Conservation (phyloP, 2,329 filamentous ascomycete species). For the Pseudogymnoascus sp. region DNA sequence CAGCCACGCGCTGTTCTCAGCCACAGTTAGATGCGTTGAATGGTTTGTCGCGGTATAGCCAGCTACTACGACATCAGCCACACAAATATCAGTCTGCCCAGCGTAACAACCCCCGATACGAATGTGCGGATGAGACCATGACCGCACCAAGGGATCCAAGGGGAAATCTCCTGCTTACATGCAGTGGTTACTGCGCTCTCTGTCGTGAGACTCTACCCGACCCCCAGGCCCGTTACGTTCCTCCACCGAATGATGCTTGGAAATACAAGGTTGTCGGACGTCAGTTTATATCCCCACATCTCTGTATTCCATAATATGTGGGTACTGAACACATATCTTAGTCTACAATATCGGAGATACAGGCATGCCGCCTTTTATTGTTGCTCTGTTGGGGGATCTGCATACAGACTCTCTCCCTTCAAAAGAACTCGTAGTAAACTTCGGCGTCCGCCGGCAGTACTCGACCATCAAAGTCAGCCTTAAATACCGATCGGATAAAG, state of each 20-base stretch:
- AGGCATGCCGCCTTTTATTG: background rate
- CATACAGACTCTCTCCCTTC: background rate
- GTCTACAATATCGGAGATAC: background rate
- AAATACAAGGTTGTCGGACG: constrained; percentile 6
- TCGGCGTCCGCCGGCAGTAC: background rate
- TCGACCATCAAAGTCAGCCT: background rate
- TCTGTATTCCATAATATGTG: background rate
- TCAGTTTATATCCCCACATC: background rate
- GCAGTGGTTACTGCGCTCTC: background rate
- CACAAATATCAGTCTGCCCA: background rate
- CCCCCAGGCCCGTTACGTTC: background rate
- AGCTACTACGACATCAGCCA: background rate
- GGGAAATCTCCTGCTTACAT: background rate
- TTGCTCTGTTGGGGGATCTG: background rate
- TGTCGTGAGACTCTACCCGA: background rate
- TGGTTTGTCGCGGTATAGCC: background rate
- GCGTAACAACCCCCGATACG: background rate
- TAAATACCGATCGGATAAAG: background rate
- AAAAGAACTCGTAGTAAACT: background rate
- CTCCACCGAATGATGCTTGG: background rate
- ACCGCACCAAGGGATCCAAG: background rate
- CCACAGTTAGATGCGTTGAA: background rate
- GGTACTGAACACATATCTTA: background rate
- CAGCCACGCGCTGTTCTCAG: background rate
- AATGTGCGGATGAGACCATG: background rate